Percentiles rank a stretch among this genome's conserved stretches.
phyloP scores from a whole-genome alignment of 1,139 yeast genomes.

The Debaryomyces coudertii region DNA sequence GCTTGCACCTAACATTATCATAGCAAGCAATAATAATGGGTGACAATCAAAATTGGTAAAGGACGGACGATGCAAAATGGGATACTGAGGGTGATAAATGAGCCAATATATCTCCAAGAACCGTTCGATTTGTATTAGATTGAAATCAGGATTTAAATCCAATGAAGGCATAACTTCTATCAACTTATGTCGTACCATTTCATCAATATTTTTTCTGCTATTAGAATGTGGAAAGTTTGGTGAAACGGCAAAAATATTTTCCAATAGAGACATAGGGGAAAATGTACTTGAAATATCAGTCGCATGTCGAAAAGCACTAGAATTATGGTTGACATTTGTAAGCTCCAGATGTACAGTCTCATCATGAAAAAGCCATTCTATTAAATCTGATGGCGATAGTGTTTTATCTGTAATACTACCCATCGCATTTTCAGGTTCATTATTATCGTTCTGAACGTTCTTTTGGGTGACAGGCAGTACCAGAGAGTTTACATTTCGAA shows the following conservation, averaged over 20 bases:
- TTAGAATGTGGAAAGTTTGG: constrained; percentile 34
- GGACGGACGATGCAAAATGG: constrained; percentile 63
- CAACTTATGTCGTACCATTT: constrained; percentile 30
- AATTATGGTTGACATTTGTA: constrained; percentile 9
- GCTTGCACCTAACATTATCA: constrained; percentile 61
- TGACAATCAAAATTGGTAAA: constrained; percentile 55
- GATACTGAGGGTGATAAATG: constrained; percentile 61
- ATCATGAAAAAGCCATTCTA: constrained; percentile 35
- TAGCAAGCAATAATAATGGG: constrained; percentile 54
- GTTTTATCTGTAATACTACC: constrained; percentile 8
- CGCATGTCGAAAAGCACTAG: constrained; percentile 14
- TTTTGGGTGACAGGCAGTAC: not conserved
- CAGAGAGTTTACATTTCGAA: not conserved
- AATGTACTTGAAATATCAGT: constrained; percentile 23
- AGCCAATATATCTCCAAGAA: constrained; percentile 51
- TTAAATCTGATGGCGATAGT: constrained; percentile 32
- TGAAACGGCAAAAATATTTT: constrained; percentile 37
- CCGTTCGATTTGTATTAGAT: constrained; percentile 25
- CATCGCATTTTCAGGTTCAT: not conserved
- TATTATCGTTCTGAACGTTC: not conserved
- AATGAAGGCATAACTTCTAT: constrained; percentile 37
- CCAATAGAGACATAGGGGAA: constrained; percentile 29
- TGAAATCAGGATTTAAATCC: constrained; percentile 32
- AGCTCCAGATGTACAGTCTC: constrained; percentile 16
- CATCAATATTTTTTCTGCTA: constrained; percentile 28